Conservation (phyloP, 371 early-diverging fungal species). For the Saksenaea vasiformis region DNA sequence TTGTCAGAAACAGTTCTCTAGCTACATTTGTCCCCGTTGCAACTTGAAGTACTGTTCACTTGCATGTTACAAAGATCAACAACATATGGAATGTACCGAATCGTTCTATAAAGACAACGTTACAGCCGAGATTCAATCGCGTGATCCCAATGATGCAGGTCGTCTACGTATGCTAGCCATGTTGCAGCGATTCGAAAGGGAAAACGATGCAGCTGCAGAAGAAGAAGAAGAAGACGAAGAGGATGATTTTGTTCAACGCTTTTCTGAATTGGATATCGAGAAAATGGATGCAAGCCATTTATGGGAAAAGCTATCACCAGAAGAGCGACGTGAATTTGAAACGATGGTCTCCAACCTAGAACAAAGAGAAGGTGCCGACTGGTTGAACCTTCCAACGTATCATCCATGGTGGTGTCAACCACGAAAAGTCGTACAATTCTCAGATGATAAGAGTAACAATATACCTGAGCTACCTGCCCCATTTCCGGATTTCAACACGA, state of each 20-base stretch:
- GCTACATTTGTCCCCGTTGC: slow-evolving; percentile 74
- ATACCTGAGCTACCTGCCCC: slow-evolving; percentile 13
- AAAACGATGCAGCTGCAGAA: slow-evolving; percentile 26
- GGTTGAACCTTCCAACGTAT: slow-evolving; percentile 22
- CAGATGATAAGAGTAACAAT: slow-evolving; percentile 1
- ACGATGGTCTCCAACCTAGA: slow-evolving; percentile 13
- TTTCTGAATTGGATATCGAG: slow-evolving; percentile 54
- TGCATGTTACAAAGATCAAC: slow-evolving; percentile 60
- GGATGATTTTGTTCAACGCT: slow-evolving; percentile 48
- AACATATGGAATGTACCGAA: slow-evolving; percentile 65
- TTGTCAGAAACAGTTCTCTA: slow-evolving; percentile 56
- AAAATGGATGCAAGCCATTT: slow-evolving; percentile 52
- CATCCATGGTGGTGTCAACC: slow-evolving; percentile 44
- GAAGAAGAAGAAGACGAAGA: slow-evolving; percentile 28
- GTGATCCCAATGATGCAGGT: slow-evolving; percentile 39
- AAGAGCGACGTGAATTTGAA: slow-evolving; percentile 60
- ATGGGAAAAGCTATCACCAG: slow-evolving; percentile 52
- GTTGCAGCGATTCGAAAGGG: slow-evolving; percentile 55
- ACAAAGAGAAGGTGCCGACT: background rate
- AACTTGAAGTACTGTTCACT: slow-evolving; percentile 71
- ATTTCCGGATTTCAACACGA: slow-evolving; percentile 20
- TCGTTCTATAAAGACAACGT: slow-evolving; percentile 66
- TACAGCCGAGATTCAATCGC: slow-evolving; percentile 57
- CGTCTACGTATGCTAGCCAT: slow-evolving; percentile 57
- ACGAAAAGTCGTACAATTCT: slow-evolving; percentile 6